Percentiles rank a stretch among this genome's conserved stretches.
Evolutionary conservation across 148 eudicot species (phyloP).

Genomic region (Diospyros kaki): DNA sequence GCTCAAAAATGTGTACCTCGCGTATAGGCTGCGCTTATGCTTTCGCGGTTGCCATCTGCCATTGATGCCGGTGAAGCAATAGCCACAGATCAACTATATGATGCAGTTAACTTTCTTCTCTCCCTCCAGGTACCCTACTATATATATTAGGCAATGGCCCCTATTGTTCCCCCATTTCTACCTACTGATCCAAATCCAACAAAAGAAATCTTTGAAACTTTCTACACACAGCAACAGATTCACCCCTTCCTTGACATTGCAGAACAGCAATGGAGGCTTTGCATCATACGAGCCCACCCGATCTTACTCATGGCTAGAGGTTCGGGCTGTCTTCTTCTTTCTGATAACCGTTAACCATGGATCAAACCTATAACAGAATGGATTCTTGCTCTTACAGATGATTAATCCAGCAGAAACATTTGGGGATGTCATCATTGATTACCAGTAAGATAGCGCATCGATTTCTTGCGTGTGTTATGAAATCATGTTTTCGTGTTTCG

Average conservation of each 20-base stretch:
- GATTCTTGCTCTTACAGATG: conserved; percentile 17
- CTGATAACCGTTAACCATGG: not conserved
- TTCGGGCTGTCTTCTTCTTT: not conserved
- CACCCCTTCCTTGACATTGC: not conserved
- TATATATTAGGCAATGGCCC: too few species aligned
- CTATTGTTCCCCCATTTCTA: too few species aligned
- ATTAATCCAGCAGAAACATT: conserved; percentile 47
- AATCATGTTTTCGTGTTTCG: too few species aligned
- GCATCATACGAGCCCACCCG: conserved; percentile 47
- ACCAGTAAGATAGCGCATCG: conserved; percentile 28
- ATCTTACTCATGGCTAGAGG: conserved; percentile 49
- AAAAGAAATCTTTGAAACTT: not conserved
- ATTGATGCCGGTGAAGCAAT: conserved; percentile 31
- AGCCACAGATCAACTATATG: conserved; percentile 19
- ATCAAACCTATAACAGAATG: too few species aligned
- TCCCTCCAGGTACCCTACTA: conserved; percentile 33
- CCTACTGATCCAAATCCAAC: not conserved
- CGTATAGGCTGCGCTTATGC: conserved; percentile 22
- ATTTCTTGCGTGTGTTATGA: too few species aligned
- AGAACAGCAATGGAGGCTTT: conserved; percentile 44
- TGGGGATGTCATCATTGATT: conserved; percentile 40
- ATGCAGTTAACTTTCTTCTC: conserved; percentile 38
- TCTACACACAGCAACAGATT: not conserved
- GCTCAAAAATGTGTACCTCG: too few species aligned
- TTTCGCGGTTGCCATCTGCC: conserved; percentile 30